phyloP scores from a whole-genome alignment of 2,329 filamentous ascomycete genomes.

The Pseudohalonectria lignicola region DNA sequence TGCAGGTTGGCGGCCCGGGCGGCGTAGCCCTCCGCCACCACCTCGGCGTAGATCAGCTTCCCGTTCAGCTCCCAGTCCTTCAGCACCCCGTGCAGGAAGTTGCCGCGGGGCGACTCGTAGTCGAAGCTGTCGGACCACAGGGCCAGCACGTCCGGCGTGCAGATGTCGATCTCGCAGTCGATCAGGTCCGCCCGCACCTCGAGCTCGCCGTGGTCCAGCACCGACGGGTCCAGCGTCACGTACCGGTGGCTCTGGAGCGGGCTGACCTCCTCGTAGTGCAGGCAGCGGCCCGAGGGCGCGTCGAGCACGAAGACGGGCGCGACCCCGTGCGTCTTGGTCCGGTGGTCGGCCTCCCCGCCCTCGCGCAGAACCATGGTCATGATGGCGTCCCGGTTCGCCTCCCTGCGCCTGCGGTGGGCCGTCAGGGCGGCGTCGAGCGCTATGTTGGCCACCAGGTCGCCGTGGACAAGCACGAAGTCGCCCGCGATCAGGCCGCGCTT shows the following conservation, averaged over 20 bases:
- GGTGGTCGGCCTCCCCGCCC: slow-evolving; percentile 57
- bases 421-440: slow-evolving; percentile 69
- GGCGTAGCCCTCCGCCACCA: slow-evolving; percentile 73
- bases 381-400: slow-evolving; percentile 84
- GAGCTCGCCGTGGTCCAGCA: slow-evolving; percentile 65
- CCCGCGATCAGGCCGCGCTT: slow-evolving; percentile 73
- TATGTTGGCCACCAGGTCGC: slow-evolving; percentile 84
- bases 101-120: slow-evolving; percentile 62
- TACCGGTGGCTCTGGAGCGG: slow-evolving; percentile 54
- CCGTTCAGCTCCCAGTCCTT: slow-evolving; percentile 97
- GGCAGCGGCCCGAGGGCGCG: slow-evolving; percentile 63
- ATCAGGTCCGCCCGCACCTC: slow-evolving; percentile 81
- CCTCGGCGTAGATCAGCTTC: slow-evolving; percentile 89
- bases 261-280: slow-evolving; percentile 90
- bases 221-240: slow-evolving; percentile 64
- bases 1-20: slow-evolving; percentile 77
- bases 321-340: slow-evolving; percentile 65
- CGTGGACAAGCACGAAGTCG: slow-evolving; percentile 88
- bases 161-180: slow-evolving; percentile 93
- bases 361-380: slow-evolving; percentile 92
- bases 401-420: slow-evolving; percentile 68
- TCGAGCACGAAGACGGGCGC: slow-evolving; percentile 83
- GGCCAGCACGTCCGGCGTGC: slow-evolving; percentile 87
- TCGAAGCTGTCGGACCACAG: slow-evolving; percentile 96
- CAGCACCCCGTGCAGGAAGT: slow-evolving; percentile 74